Evolutionary conservation across 306 rosid genomes (phyloP).

Genomic region (Quercus ilex): DNA sequence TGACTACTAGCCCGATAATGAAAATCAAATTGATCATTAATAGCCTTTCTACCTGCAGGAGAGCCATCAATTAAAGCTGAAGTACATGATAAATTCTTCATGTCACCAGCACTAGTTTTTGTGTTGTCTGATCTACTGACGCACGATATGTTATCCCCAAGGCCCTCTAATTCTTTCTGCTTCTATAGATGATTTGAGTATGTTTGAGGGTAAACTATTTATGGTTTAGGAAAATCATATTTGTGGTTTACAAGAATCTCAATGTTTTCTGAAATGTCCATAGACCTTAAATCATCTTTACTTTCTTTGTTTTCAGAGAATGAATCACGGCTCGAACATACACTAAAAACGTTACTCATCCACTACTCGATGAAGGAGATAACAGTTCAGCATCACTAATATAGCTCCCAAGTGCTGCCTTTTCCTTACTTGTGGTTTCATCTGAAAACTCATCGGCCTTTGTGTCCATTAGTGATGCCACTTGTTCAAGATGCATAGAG

Average conservation of each 20-base stretch:
- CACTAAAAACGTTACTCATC: neutral
- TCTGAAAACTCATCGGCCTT: conserved; percentile 10
- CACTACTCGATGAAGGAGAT: conserved; percentile 12
- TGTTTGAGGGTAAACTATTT: neutral
- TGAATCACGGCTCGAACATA: neutral
- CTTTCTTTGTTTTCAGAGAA: conserved; percentile 3
- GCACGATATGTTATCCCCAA: neutral
- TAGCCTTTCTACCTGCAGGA: neutral
- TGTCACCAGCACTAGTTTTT: neutral
- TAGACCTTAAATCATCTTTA: conserved; percentile 3
- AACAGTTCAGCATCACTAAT: neutral
- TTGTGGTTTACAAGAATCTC: conserved; percentile 7
- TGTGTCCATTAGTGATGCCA: conserved; percentile 1
- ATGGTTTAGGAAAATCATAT: neutral
- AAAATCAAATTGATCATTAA: neutral
- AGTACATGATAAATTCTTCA: neutral
- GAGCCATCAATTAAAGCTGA: no score
- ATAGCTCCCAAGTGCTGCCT: neutral
- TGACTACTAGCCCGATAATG: neutral
- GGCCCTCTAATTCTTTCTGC: conserved; percentile 6
- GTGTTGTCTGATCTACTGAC: neutral
- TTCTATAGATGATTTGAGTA: conserved; percentile 10
- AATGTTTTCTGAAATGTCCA: neutral
- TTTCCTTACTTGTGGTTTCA: conserved; percentile 3
- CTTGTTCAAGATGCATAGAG: conserved; percentile 5